Base-by-base conservation (phyloP, 306 rosid species). In the Trifolium repens region DNA sequence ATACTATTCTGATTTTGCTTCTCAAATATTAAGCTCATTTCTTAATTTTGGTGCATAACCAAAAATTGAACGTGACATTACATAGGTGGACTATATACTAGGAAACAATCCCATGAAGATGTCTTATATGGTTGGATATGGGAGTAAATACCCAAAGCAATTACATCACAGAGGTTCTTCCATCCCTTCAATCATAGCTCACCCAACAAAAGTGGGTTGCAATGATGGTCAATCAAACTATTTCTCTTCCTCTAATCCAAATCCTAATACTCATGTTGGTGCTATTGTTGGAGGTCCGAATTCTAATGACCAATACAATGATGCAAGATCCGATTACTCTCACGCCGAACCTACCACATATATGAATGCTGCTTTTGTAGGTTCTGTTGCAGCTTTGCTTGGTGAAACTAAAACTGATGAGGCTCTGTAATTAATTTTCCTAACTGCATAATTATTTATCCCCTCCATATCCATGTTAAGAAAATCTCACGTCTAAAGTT, bases 131-230 rank as follows among this genome's bases (percentile, higher is more conserved):
- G 88, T 90, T 44, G 98, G 97, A 37, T 90, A 84, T 79, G 96
- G 97, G 3, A 76, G 67, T 71, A 90, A 82, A 74, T 94, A 84
- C 68, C 92, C 98, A 37, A 71, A 22, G 42, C 88, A 90, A 46
- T 35, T 88, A 55, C 98, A 91, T 83, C 98, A 91, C 59, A 87
- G 97, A 85, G 97, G 91, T 39, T 90, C 96, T 32, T 90, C 97
- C 6, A 88, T 91, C 55, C 97, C 98, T 73, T 88, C 96, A 15
- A 79, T 85, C 15, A 77, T 72, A 67, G 49, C 2, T 71, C 91
- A 82, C 46, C 81, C 84, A 0, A 35, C 81, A 9, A 90, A 90
- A 74, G 87, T 89, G 73, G 89, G 89, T 2, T 91, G 98, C 83
- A 71, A 80, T 10, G 93, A 84, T 1, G 98, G 96, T 50, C 73